phyloP scores from a whole-genome alignment of 495 filamentous ascomycete genomes.

The Friedmanniomyces simplex region DNA sequence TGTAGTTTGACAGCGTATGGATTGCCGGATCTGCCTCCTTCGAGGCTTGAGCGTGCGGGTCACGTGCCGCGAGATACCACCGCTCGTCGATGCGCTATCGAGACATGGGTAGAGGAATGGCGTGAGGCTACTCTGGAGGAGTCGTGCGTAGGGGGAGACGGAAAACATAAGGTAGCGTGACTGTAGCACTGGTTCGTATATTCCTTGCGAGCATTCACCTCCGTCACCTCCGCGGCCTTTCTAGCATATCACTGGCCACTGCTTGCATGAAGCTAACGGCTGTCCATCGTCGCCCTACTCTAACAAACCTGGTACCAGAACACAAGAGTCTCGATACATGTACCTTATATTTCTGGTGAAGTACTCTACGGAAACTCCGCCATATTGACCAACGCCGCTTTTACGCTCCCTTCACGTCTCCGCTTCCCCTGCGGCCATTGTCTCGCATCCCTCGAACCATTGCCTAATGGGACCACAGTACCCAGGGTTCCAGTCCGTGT shows the following conservation, averaged over 20 bases:
- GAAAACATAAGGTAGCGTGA: background rate
- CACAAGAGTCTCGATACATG: too few species aligned
- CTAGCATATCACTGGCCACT: background rate
- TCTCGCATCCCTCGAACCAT: too few species aligned
- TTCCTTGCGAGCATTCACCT: background rate
- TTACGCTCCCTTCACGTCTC: too few species aligned
- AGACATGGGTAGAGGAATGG: constrained; percentile 56
- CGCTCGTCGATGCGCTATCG: constrained; percentile 23
- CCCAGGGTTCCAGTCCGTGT: too few species aligned
- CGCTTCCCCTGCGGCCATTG: too few species aligned
- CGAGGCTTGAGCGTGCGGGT: constrained; percentile 4
- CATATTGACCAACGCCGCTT: too few species aligned
- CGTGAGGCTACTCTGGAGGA: constrained; percentile 36
- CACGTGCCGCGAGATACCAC: constrained; percentile 4
- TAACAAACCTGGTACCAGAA: too few species aligned
- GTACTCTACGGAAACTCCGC: too few species aligned
- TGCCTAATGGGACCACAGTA: too few species aligned
- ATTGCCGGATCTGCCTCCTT: background rate
- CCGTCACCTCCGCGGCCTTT: background rate
- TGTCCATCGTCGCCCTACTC: background rate
- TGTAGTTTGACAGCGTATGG: constrained; percentile 2
- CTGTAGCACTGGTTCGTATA: background rate
- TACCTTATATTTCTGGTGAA: too few species aligned
- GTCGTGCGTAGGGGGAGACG: background rate
- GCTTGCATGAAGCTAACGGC: background rate